Evolutionary conservation across 257 asterid genomes (phyloP).

Genomic region (Solanum verrucosum): DNA sequence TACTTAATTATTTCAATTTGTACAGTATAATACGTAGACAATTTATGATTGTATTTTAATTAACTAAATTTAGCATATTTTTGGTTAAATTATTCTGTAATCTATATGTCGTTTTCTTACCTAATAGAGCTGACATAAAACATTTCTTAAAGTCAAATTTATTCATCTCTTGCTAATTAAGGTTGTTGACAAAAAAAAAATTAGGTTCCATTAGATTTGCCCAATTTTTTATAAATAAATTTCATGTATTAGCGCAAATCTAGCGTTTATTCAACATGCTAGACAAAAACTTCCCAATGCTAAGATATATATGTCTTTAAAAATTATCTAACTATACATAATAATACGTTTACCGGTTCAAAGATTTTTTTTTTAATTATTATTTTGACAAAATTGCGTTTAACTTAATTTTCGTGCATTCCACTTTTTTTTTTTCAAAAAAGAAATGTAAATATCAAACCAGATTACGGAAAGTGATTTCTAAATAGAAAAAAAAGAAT

Average conservation of each 20-base stretch:
- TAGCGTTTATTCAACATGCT: neutral
- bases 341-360: neutral
- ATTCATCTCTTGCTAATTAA: neutral
- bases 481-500: neutral
- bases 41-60: neutral
- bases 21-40: neutral
- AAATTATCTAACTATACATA: neutral
- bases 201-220: neutral
- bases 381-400: neutral
- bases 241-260: neutral
- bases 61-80: neutral
- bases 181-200: neutral
- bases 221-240: neutral
- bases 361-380: neutral
- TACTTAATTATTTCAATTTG: neutral
- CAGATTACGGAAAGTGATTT: neutral
- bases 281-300: neutral
- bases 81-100: neutral
- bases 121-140: neutral
- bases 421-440: neutral
- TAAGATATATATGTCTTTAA: no score
- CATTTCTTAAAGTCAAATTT: neutral
- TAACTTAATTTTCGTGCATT: neutral
- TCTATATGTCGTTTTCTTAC: neutral
- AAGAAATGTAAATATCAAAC: neutral